Evolutionary conservation across 176 grass and related monocot species (phyloP), one percentile per base, ranked within the genome.

Genomic region (Musa acuminata): DNA sequence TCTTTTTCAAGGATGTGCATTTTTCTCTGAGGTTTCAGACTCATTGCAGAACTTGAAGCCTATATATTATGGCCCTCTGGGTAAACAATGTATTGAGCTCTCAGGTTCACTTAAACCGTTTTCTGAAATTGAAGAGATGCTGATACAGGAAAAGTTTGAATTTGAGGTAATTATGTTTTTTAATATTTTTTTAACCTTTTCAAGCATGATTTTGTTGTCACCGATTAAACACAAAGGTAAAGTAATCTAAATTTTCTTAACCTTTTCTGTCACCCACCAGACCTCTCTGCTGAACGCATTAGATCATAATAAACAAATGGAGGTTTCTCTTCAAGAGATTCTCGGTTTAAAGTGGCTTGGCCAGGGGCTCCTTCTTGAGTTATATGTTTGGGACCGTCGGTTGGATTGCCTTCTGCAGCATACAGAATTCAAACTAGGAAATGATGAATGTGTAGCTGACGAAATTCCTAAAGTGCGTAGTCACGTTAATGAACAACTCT

Each of bases 301-400:
- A 55, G 71, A 94, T 72, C 74, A 81, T 68, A 79, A 82, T 80
- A 83, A 81, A 35, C 85, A 49, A 64, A 57, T 73, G 25, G 80
- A 79, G 2, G 72, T 75, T 12, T 59, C 78, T 78, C 70, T 74
- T 69, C 62, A 82, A 75, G 96, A 91, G 60, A 54, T 94, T 83
- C 77, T 91, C 79, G 76, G 24, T 80, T 74, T 99, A 80, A 89
- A 91, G 82, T 91, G 84, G 96, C 80, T 83, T 73, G 87, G 94
- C 64, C 88, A 95, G 84, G 88, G 95, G 51, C 81, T 94, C 69
- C 80, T 94, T 75, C 86, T 99, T 64, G 62, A 85, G 77, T 85
- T 85, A 67, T 94, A 94, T 83, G 72, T 91, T 71, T 99, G 96
- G 96, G 96, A 99, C 83, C 69, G 14, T 73, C 91, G 96, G 54